phyloP scores from a whole-genome alignment of 2,329 filamentous ascomycete species.

The Penicillium sp. region DNA sequence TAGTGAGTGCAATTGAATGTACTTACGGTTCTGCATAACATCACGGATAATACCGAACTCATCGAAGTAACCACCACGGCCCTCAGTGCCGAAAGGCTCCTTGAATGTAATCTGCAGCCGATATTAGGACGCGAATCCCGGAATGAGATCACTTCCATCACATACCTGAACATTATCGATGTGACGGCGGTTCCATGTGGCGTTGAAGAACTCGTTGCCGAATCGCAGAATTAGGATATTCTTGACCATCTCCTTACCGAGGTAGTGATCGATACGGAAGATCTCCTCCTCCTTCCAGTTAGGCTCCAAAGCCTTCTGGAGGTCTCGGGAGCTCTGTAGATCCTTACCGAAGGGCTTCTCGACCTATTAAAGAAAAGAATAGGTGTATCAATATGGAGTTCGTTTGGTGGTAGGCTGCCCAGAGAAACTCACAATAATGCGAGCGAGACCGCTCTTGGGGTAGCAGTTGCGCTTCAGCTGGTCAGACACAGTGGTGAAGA shows the following conservation, averaged over 20 bases:
- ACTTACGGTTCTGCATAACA: constrained; percentile 91
- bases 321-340: constrained; percentile 80
- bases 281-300: constrained; percentile 99
- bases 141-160: not conserved
- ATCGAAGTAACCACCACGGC: constrained; percentile 95
- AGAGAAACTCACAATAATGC: constrained; percentile 67
- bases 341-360: constrained; percentile 99
- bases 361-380: constrained; percentile 49
- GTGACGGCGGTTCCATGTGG: constrained; percentile 98
- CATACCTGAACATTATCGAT: constrained; percentile 88
- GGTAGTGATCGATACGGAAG: constrained; percentile 98
- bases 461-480: constrained; percentile 97
- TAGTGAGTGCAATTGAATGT: not conserved
- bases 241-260: constrained; percentile 99
- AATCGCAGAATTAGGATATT: constrained; percentile 97
- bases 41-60: constrained; percentile 99
- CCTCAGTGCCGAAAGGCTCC: constrained; percentile 97
- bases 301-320: constrained; percentile 87
- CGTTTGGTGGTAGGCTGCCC: not conserved
- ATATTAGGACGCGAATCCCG: constrained; percentile 6
- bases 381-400: constrained; percentile 16
- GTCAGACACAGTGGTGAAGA: constrained; percentile 95
- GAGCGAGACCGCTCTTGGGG: constrained; percentile 76
- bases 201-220: constrained; percentile 96
- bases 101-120: constrained; percentile 75